Conservation (phyloP, 495 filamentous ascomycete species). For the Podospora australis region DNA sequence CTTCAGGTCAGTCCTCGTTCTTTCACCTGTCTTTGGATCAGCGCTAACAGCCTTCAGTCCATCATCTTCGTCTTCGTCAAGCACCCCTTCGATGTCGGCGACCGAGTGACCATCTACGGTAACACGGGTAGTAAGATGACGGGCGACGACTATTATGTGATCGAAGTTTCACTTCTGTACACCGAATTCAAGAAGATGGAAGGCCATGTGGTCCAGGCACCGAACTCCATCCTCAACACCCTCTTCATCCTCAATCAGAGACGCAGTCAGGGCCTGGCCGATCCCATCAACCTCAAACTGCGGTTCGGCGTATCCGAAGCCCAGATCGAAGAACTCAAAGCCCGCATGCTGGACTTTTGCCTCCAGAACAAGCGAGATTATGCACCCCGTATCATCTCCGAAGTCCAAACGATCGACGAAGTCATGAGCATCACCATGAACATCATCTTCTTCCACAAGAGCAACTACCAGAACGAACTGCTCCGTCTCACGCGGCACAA, state of each 20-base stretch:
- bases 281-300: constrained; percentile 75
- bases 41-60: constrained; percentile 44
- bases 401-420: constrained; percentile 59
- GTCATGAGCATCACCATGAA: constrained; percentile 71
- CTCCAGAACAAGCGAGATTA: constrained; percentile 84
- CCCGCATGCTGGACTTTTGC: constrained; percentile 81
- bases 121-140: constrained; percentile 70
- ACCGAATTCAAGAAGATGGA: constrained; percentile 99
- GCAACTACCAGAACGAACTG: constrained; percentile 83
- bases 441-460: constrained; percentile 97
- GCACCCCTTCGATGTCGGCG: constrained; percentile 95
- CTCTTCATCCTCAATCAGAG: constrained; percentile 94
- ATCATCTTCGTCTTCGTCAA: constrained; percentile 96
- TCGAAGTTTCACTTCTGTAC: constrained; percentile 88
- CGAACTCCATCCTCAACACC: constrained; percentile 86
- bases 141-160: constrained; percentile 93
- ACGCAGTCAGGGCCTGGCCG: constrained; percentile 79
- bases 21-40: neutral
- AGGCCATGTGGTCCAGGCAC: constrained; percentile 90
- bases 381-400: constrained; percentile 83
- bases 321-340: constrained; percentile 77
- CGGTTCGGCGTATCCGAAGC: constrained; percentile 86
- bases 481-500: constrained; percentile 85
- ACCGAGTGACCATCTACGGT: constrained; percentile 85
- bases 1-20: constrained; percentile 35